Percentiles rank a stretch among this genome's conserved stretches.
Conservation (phyloP, 2,329 filamentous ascomycete genomes). For the Coleophoma cylindrospora region DNA sequence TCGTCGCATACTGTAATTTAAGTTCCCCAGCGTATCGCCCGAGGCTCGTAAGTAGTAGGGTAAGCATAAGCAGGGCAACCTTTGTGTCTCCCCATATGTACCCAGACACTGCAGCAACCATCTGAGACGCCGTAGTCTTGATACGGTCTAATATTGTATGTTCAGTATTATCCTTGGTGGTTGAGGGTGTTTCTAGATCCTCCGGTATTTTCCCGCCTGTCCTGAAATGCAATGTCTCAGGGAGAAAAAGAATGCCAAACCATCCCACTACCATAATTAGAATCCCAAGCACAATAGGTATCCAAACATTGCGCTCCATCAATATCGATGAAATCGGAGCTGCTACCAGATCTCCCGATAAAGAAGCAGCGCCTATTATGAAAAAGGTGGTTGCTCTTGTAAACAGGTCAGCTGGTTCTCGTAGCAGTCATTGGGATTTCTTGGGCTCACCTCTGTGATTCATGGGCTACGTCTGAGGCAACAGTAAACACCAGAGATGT, state of each 20-base stretch:
- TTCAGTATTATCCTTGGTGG: no score
- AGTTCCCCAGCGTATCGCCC: conserved; percentile 25
- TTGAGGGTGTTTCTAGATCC: no score
- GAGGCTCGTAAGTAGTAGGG: conserved; percentile 4
- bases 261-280: conserved; percentile 1
- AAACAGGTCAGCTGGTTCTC: not conserved
- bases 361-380: conserved; percentile 15
- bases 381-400: conserved; percentile 24
- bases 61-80: conserved; percentile 1
- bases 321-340: conserved; percentile 28
- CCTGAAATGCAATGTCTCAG: conserved; percentile 12
- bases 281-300: conserved; percentile 8
- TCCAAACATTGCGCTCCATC: conserved; percentile 19
- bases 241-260: conserved; percentile 11
- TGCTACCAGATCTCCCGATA: conserved; percentile 27
- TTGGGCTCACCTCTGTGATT: conserved; percentile 19
- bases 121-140: no score
- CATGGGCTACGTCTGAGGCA: conserved; percentile 28
- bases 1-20: conserved; percentile 47
- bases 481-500: conserved; percentile 26
- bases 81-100: not conserved
- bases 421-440: no score
- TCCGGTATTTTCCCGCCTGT: no score
- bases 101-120: not conserved
- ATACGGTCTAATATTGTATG: no score